Conservation (phyloP, 176 grass and related monocot genomes). For the Aegilops umbellulata region DNA sequence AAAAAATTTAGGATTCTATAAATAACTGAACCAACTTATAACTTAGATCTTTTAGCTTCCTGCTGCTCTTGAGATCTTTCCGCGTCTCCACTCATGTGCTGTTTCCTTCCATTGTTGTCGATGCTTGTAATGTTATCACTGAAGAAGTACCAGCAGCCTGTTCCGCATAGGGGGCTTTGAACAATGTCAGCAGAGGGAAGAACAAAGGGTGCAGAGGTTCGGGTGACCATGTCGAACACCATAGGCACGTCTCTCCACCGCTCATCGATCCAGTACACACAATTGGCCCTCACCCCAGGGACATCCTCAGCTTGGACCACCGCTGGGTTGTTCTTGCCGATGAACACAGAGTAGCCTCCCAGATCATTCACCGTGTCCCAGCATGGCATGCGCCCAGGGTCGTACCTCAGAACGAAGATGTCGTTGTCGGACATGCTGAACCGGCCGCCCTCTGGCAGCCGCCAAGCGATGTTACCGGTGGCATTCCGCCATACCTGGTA, state of each 20-base stretch:
- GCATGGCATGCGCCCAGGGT: not conserved
- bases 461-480: not conserved
- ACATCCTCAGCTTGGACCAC: not conserved
- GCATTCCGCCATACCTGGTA: constrained; percentile 16
- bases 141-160: constrained; percentile 2
- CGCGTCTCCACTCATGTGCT: not conserved
- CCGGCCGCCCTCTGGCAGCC: not conserved
- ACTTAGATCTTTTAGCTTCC: not conserved
- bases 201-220: not conserved
- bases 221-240: constrained; percentile 19
- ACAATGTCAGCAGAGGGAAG: not conserved
- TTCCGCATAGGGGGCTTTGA: not conserved
- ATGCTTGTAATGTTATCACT: not conserved
- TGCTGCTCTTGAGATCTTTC: not conserved
- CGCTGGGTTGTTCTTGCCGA: constrained; percentile 13
- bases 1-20: not conserved
- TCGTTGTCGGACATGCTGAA: not conserved
- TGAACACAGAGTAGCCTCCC: not conserved
- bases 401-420: not conserved
- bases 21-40: not conserved
- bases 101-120: not conserved
- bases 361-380: constrained; percentile 5
- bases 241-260: not conserved
- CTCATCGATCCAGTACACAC: constrained; percentile 9
- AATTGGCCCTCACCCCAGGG: not conserved